These are phyloP conservation scores for Waltergamsia citrina DNA, from an alignment of 2,329 filamentous ascomycete genomes.

Conservation along the genomic window DNA sequence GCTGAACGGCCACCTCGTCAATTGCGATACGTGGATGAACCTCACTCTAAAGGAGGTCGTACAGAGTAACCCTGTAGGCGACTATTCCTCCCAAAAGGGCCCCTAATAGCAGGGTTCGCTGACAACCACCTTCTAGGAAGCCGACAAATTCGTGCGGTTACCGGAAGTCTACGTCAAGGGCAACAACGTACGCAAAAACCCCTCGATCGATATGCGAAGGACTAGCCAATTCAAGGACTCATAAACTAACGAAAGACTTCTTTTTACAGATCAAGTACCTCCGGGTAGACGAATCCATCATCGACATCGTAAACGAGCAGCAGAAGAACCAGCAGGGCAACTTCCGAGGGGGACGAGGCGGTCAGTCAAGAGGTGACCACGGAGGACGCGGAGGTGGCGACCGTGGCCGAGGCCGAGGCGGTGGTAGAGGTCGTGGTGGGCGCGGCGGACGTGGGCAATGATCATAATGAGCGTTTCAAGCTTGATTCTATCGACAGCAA, in stretches of 20 bases:
- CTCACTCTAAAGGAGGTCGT: constrained; percentile 94
- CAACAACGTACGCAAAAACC: constrained; percentile 65
- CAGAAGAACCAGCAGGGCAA: constrained; percentile 61
- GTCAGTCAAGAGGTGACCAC: constrained; percentile 49
- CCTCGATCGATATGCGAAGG: no score
- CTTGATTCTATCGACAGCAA: not conserved
- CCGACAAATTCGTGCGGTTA: constrained; percentile 85
- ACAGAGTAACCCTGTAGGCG: constrained; percentile 72
- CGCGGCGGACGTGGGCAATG: constrained; percentile 10
- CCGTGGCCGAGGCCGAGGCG: constrained; percentile 31
- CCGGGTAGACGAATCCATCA: constrained; percentile 90
- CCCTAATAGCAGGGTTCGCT: not conserved
- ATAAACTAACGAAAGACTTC: not conserved
- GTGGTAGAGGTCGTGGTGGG: constrained; percentile 22
- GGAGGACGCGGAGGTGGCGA: constrained; percentile 45
- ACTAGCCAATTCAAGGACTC: not conserved
- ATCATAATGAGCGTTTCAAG: not conserved
- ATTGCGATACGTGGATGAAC: constrained; percentile 99
- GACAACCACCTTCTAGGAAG: constrained; percentile 46
- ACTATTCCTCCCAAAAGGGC: not conserved
- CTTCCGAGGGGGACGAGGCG: constrained; percentile 57
- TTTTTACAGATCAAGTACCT: constrained; percentile 88
- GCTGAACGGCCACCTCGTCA: constrained; percentile 89
- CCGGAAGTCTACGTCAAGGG: constrained; percentile 94
- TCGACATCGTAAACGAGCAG: constrained; percentile 88